Conservation (phyloP, 768 basidiomycete species). For the Lactarius sanguifluus region DNA sequence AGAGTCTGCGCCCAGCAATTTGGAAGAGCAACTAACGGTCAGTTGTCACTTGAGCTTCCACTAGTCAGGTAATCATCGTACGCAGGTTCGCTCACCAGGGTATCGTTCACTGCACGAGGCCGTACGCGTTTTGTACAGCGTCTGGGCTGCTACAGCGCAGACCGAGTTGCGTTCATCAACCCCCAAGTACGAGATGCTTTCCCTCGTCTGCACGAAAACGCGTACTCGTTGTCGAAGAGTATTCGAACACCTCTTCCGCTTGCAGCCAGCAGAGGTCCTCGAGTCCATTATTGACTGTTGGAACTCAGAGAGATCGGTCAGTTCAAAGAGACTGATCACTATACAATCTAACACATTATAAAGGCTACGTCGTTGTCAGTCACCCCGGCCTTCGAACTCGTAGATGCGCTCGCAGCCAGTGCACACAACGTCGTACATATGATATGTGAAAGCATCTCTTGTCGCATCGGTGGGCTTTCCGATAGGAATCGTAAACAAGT, state of each 20-base stretch:
- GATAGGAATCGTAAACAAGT: conserved; percentile 63
- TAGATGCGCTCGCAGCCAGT: conserved; percentile 80
- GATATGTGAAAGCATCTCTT: conserved; percentile 78
- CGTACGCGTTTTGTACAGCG: conserved; percentile 69
- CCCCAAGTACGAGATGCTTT: conserved; percentile 65
- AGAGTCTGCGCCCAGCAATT: conserved; percentile 48
- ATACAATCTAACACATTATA: conserved; percentile 20
- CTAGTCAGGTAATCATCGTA: conserved; percentile 5
- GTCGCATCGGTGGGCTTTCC: conserved; percentile 52
- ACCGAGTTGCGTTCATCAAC: conserved; percentile 45
- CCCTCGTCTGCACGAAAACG: conserved; percentile 64
- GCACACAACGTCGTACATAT: conserved; percentile 87
- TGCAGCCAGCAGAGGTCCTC: conserved; percentile 76
- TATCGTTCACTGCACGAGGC: conserved; percentile 79
- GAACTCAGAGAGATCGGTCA: conserved; percentile 55
- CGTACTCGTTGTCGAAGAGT: conserved; percentile 71
- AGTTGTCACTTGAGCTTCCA: conserved; percentile 32
- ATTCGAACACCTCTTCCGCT: conserved; percentile 83
- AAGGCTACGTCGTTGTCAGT: conserved; percentile 12
- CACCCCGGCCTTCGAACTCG: conserved; percentile 70
- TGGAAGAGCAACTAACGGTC: conserved; percentile 61
- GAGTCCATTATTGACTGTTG: conserved; percentile 84
- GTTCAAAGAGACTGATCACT: conserved; percentile 29
- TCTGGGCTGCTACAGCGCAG: conserved; percentile 68
- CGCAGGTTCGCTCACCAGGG: conserved; percentile 69